phyloP scores from a whole-genome alignment of 2,329 filamentous ascomycete genomes.

The Alternaria gaisen region DNA sequence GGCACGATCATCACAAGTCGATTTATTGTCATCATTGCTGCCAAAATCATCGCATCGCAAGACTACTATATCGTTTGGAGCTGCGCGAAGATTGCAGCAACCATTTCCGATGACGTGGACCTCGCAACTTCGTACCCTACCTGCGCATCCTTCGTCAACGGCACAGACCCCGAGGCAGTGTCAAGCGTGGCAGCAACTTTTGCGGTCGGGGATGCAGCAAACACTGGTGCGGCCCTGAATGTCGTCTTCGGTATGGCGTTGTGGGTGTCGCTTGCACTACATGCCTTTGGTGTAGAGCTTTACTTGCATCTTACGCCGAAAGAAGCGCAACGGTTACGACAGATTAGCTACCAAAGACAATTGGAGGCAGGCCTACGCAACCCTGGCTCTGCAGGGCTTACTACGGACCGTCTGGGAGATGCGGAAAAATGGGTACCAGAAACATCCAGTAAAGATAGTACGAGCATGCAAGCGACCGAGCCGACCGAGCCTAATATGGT shows the following conservation, averaged over 20 bases:
- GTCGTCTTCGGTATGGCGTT: conserved; percentile 61
- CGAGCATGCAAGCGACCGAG: not conserved
- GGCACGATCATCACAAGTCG: conserved; percentile 63
- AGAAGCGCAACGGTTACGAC: conserved; percentile 63
- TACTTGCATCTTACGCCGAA: conserved; percentile 60
- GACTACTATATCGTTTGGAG: conserved; percentile 51
- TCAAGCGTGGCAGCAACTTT: conserved; percentile 41
- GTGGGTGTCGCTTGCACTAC: conserved; percentile 64
- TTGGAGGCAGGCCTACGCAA: conserved; percentile 62
- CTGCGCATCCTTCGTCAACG: conserved; percentile 56
- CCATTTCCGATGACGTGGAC: conserved; percentile 24
- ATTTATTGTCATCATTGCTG: conserved; percentile 57
- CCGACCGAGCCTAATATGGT: not conserved
- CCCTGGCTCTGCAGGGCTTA: conserved; percentile 49
- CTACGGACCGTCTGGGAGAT: conserved; percentile 40
- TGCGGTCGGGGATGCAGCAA: conserved; percentile 28
- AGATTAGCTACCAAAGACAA: conserved; percentile 66
- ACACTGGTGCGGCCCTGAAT: conserved; percentile 57
- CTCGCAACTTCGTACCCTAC: conserved; percentile 53
- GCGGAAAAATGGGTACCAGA: conserved; percentile 33
- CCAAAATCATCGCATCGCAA: conserved; percentile 51
- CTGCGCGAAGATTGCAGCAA: conserved; percentile 61
- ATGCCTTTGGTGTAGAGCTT: conserved; percentile 52
- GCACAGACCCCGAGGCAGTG: conserved; percentile 28
- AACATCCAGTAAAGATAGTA: conserved; percentile 9